These are phyloP conservation scores for Drechmeria coniospora DNA, from an alignment of 2,329 filamentous ascomycete species.

Conservation along the genomic window DNA sequence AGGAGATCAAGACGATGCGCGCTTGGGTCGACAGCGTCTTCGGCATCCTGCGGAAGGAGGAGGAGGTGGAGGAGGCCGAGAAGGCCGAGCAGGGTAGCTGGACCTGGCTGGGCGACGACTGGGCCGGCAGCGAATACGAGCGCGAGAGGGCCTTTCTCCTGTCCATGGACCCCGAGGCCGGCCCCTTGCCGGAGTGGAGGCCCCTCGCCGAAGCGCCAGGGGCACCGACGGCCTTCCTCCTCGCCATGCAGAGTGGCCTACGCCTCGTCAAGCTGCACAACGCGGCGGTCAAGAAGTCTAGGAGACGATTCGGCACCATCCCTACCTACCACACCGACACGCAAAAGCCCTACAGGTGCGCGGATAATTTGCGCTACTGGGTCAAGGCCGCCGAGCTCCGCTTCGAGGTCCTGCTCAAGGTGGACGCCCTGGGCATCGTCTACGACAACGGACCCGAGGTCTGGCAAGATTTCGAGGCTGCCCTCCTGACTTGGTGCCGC, in stretches of 20 bases:
- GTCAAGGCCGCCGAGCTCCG: conserved; percentile 87
- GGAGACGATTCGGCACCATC: conserved; percentile 77
- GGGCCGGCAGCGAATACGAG: conserved; percentile 58
- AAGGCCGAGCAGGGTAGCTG: conserved; percentile 54
- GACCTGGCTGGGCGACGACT: conserved; percentile 68
- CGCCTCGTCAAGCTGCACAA: conserved; percentile 82
- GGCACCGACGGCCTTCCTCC: conserved; percentile 60
- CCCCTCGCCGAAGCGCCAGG: conserved; percentile 24
- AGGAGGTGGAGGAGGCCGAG: conserved; percentile 62
- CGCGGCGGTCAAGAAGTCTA: conserved; percentile 68
- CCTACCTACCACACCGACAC: conserved; percentile 84
- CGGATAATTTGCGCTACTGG: conserved; percentile 93
- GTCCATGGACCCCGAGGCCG: conserved; percentile 50
- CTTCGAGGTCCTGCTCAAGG: conserved; percentile 71
- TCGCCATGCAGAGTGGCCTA: conserved; percentile 60
- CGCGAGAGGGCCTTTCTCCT: conserved; percentile 69
- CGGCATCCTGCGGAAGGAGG: conserved; percentile 60
- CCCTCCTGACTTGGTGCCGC: conserved; percentile 69
- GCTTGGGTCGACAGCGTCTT: conserved; percentile 70
- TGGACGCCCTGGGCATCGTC: conserved; percentile 79
- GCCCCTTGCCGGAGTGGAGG: conserved; percentile 53
- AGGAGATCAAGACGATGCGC: conserved; percentile 62
- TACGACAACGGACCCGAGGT: conserved; percentile 52
- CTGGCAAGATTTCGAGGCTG: conserved; percentile 72
- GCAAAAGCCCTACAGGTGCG: conserved; percentile 81